phyloP scores from a whole-genome alignment of 768 basidiomycete genomes.

The Pleurotus tuoliensis region DNA sequence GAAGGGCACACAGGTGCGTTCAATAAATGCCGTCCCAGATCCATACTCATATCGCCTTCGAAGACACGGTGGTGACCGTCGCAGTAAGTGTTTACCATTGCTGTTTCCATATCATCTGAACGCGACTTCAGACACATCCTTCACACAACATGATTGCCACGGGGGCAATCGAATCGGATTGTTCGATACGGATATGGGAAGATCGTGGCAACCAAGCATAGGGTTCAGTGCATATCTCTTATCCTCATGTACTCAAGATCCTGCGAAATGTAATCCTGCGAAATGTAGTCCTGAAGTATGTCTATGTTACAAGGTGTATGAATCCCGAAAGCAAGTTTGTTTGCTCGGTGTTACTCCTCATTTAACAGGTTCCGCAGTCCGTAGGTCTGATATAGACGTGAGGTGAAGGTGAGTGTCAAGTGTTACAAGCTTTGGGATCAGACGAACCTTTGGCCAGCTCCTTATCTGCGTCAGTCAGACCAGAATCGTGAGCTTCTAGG shows the following conservation, averaged over 20 bases:
- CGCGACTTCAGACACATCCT: constrained; percentile 66
- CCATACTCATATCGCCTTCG: not conserved
- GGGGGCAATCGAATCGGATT: constrained; percentile 81
- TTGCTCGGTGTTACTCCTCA: constrained; percentile 19
- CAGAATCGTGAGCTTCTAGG: constrained; percentile 89
- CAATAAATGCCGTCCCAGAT: not conserved
- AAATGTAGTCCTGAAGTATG: not conserved
- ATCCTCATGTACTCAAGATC: not conserved
- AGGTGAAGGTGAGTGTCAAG: not conserved
- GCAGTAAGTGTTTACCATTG: constrained; percentile 43
- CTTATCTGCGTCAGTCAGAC: constrained; percentile 75
- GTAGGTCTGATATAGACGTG: constrained; percentile 38
- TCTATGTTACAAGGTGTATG: constrained; percentile 4
- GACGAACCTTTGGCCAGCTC: constrained; percentile 68
- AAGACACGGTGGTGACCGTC: constrained; percentile 77
- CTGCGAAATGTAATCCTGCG: not conserved
- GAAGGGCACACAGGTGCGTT: constrained; percentile 69
- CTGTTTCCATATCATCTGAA: constrained; percentile 8
- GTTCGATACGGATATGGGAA: constrained; percentile 79
- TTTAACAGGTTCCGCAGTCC: constrained; percentile 58
- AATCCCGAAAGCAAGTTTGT: not conserved
- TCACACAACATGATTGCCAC: constrained; percentile 84
- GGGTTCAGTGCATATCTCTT: not conserved
- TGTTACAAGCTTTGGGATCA: not conserved
- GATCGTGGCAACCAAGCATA: constrained; percentile 36